Base-by-base conservation (phyloP, 2,329 filamentous ascomycete genomes). In the Aspergillus sp. region DNA sequence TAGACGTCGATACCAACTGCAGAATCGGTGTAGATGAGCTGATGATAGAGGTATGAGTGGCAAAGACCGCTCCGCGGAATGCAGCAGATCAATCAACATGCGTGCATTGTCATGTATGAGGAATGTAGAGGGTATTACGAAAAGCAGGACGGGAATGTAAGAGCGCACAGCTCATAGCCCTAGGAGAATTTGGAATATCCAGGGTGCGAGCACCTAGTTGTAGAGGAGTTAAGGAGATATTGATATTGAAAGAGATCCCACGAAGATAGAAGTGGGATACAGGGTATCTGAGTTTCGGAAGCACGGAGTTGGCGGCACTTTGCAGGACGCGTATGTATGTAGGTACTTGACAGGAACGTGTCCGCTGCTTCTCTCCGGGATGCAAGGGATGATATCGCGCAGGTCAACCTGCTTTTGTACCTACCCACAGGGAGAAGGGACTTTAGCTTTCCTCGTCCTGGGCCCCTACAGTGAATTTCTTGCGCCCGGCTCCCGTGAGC, bases 391-490 rank as follows among this genome's bases (percentile, higher is more conserved):
- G 55, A 45, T 51, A 64, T 69, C 64, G 55, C 43, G 58, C 48
- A 60, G 53, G 57, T 55, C 55, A 63, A 50, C 59, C 59, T 60
- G 62, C 54, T 64, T 56, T 64, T 63, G 57, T 64, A 62, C 67
- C 66, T 72, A 66, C 61, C 55, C 50, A 63, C 64, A 72, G 70
- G 70, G 68, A 70, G 67, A 61, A 65, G 57, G 60, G 62, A 63
- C 64, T 68, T 66, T 65, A 75, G 62, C 85, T 86, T 66, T 84
- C 83, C 59, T 90, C 84, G 70, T 89, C 86, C 74, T 78, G 79
- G 81, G 78, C 82, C 76, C 81, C 89, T 79, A 96, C 88, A 78
- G 88, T 93, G 80, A 98, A 92, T 81, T 91, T 96, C 77, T 89
- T 92, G 70, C 93, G 76, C 58, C 89, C 90, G 71, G 85, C 85